Evolutionary conservation across 805 yeast genomes (phyloP).

Genomic region (Debaryomyces maramus): DNA sequence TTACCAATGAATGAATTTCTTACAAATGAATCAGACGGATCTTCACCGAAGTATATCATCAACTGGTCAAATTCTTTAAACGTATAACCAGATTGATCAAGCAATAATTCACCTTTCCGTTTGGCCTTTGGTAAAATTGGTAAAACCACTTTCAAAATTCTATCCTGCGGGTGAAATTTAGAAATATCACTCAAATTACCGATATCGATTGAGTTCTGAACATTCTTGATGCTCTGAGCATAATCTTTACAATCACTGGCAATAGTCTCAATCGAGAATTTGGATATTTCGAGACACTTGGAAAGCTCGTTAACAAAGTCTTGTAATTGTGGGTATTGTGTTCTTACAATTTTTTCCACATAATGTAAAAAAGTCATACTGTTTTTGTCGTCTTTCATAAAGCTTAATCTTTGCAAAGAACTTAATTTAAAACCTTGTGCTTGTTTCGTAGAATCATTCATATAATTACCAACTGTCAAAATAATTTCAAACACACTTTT

Average conservation of each 20-base stretch:
- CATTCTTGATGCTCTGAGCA: constrained; percentile 48
- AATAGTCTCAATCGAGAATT: constrained; percentile 62
- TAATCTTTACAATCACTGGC: constrained; percentile 60
- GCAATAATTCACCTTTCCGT: constrained; percentile 49
- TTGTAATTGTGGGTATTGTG: constrained; percentile 63
- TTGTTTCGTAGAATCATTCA: constrained; percentile 69
- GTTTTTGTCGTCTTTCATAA: constrained; percentile 69
- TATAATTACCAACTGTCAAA: constrained; percentile 72
- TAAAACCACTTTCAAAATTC: constrained; percentile 52
- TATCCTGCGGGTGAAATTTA: constrained; percentile 66
- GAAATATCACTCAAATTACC: constrained; percentile 67
- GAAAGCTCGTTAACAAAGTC: constrained; percentile 60
- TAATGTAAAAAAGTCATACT: constrained; percentile 73
- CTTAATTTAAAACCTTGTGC: constrained; percentile 71
- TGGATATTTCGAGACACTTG: constrained; percentile 54
- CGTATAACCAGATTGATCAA: constrained; percentile 51
- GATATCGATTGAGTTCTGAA: constrained; percentile 52
- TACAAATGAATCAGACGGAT: constrained; percentile 52
- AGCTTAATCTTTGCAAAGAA: constrained; percentile 66
- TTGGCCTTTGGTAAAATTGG: constrained; percentile 57
- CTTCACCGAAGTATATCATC: constrained; percentile 75
- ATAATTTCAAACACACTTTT: constrained; percentile 63
- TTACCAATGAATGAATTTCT: constrained; percentile 62
- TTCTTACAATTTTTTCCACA: constrained; percentile 66
- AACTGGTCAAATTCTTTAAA: constrained; percentile 53